phyloP scores from a whole-genome alignment of 768 basidiomycete genomes.

The Suillus luteus region DNA sequence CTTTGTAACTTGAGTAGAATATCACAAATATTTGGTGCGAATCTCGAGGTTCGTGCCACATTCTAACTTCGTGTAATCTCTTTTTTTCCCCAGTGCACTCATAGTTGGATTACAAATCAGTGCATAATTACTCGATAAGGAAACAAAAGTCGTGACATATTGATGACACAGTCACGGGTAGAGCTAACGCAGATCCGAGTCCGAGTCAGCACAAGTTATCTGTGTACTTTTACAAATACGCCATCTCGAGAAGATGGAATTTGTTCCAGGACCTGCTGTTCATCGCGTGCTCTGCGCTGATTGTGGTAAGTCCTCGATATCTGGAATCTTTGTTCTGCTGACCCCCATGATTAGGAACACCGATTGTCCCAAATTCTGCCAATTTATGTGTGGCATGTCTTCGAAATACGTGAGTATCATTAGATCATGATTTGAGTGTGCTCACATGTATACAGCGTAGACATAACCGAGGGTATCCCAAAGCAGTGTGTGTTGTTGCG shows the following conservation, averaged over 20 bases:
- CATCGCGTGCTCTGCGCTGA: conserved; percentile 88
- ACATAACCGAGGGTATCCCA: conserved; percentile 98
- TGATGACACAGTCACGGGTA: background rate
- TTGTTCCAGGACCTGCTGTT: conserved; percentile 69
- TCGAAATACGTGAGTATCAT: conserved; percentile 69
- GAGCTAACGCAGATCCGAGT: background rate
- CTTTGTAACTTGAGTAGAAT: too few species aligned
- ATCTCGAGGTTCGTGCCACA: too few species aligned
- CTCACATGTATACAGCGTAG: conserved; percentile 55
- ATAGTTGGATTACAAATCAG: too few species aligned
- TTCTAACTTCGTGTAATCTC: too few species aligned
- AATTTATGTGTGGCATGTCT: conserved; percentile 90
- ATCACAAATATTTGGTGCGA: too few species aligned
- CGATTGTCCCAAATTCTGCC: conserved; percentile 89
- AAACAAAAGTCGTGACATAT: background rate
- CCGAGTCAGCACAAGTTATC: background rate
- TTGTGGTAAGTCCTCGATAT: conserved; percentile 57
- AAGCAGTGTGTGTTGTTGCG: conserved; percentile 69
- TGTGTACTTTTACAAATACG: background rate
- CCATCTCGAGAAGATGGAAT: conserved; percentile 60
- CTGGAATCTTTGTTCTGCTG: conserved; percentile 6
- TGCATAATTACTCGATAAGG: background rate
- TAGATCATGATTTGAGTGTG: background rate
- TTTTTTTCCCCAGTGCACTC: too few species aligned
- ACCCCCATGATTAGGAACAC: conserved; percentile 54